Evolutionary conservation across 2,329 filamentous ascomycete genomes (phyloP).

Genomic region (Fusarium paranaense): DNA sequence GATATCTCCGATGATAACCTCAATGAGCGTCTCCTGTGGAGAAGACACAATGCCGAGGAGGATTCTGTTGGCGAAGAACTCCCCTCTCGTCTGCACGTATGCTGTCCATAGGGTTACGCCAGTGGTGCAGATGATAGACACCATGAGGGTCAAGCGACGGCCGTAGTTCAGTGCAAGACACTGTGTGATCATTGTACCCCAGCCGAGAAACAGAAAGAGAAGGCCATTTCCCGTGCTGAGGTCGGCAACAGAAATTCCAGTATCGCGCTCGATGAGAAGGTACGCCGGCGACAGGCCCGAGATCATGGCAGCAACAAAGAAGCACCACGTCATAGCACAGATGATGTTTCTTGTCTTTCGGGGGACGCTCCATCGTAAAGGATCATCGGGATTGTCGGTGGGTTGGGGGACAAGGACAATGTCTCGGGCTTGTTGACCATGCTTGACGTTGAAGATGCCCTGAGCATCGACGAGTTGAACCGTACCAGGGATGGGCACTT

Average conservation of each 20-base stretch:
- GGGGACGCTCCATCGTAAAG: conserved; percentile 32
- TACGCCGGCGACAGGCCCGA: conserved; percentile 42
- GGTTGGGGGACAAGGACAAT: conserved; percentile 42
- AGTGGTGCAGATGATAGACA: conserved; percentile 31
- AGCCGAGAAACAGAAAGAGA: conserved; percentile 38
- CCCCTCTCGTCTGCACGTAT: conserved; percentile 32
- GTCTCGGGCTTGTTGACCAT: conserved; percentile 28
- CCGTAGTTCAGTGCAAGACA: conserved; percentile 34
- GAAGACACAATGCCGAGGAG: conserved; percentile 38
- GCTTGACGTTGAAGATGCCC: conserved; percentile 31
- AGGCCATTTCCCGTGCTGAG: conserved; percentile 41
- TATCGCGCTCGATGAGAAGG: conserved; percentile 38
- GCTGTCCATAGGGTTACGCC: conserved; percentile 38
- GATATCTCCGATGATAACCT: conserved; percentile 38
- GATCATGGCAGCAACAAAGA: conserved; percentile 40
- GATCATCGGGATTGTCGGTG: conserved; percentile 39
- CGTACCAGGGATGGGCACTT: conserved; percentile 33
- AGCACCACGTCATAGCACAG: conserved; percentile 42
- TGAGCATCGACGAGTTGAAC: conserved; percentile 37
- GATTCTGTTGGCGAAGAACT: conserved; percentile 42
- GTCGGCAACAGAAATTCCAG: conserved; percentile 42
- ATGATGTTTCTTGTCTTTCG: conserved; percentile 39
- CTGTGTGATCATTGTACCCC: conserved; percentile 41
- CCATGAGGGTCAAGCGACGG: conserved; percentile 24
- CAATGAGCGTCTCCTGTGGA: conserved; percentile 39